These are phyloP conservation scores for Mycena vulgaris DNA, from an alignment of 768 basidiomycete species.

Conservation along the genomic window DNA sequence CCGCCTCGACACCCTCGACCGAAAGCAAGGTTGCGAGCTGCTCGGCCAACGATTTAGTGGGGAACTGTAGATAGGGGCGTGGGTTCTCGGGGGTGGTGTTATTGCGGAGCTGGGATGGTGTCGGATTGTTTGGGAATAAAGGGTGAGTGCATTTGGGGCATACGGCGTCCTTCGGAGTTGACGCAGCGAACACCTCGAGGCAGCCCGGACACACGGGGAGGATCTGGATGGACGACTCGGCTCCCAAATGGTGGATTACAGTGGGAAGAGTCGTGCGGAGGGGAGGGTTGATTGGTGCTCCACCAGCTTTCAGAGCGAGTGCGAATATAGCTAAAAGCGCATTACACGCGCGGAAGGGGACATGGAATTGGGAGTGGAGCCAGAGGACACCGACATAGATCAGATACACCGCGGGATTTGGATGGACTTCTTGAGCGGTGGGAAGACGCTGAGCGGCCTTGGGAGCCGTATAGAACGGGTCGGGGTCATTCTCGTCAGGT, in stretches of 20 bases:
- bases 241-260: conserved; percentile 33
- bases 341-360: conserved; percentile 46
- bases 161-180: conserved; percentile 5
- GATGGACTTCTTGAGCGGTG: conserved; percentile 31
- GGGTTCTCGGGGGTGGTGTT: not conserved
- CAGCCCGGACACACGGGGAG: conserved; percentile 44
- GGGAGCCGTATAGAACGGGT: conserved; percentile 4
- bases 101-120: not conserved
- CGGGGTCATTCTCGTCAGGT: conserved; percentile 16
- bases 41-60: conserved; percentile 5
- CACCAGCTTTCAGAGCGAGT: conserved; percentile 31
- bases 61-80: conserved; percentile 7
- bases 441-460: not conserved
- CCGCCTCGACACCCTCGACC: not conserved
- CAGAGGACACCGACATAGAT: conserved; percentile 44
- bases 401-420: conserved; percentile 35
- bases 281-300: conserved; percentile 23
- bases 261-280: conserved; percentile 40
- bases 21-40: conserved; percentile 7
- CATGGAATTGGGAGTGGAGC: conserved; percentile 46
- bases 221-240: conserved; percentile 35
- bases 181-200: conserved; percentile 37
- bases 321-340: conserved; percentile 38
- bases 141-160: conserved; percentile 11
- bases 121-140: not conserved